These are phyloP conservation scores for Hyphopichia wangnamkhiaoensis DNA, from an alignment of 1,139 yeast species.

Conservation along the genomic window DNA sequence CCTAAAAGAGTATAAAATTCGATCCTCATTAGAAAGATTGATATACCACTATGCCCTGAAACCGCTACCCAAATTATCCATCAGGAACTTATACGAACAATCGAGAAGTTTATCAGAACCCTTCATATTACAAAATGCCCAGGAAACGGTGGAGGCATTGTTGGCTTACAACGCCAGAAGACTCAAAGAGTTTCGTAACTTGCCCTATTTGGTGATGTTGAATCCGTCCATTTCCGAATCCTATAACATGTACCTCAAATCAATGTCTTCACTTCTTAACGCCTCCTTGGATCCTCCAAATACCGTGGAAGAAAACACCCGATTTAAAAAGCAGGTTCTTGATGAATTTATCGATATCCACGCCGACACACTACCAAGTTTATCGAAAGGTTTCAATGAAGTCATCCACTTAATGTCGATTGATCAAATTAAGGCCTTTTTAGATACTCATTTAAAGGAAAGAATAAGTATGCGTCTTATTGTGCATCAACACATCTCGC, in stretches of 20 bases:
- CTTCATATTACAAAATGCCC: conserved; percentile 37
- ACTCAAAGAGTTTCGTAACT: conserved; percentile 62
- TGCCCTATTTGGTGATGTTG: conserved; percentile 81
- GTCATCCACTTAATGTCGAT: conserved; percentile 55
- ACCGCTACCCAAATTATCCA: conserved; percentile 49
- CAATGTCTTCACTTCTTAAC: conserved; percentile 63
- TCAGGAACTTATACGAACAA: conserved; percentile 45
- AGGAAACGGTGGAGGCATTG: conserved; percentile 46
- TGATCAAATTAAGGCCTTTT: conserved; percentile 55
- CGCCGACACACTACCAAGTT: conserved; percentile 75
- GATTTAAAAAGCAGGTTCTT: conserved; percentile 51
- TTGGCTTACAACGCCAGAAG: conserved; percentile 55
- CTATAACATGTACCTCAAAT: conserved; percentile 68
- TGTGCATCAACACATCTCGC: conserved; percentile 78
- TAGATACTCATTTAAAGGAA: conserved; percentile 79
- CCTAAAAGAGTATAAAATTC: conserved; percentile 47
- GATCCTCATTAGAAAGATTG: conserved; percentile 53
- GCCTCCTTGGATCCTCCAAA: conserved; percentile 39
- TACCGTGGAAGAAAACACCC: conserved; percentile 53
- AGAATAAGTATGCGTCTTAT: conserved; percentile 82
- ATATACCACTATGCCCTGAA: conserved; percentile 50
- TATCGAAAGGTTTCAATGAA: conserved; percentile 84
- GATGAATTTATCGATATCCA: conserved; percentile 69
- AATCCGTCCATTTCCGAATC: conserved; percentile 90
- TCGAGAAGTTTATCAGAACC: conserved; percentile 39